Evolutionary conservation across 2,329 filamentous ascomycete genomes (phyloP).

Genomic region (Alternaria sp.): DNA sequence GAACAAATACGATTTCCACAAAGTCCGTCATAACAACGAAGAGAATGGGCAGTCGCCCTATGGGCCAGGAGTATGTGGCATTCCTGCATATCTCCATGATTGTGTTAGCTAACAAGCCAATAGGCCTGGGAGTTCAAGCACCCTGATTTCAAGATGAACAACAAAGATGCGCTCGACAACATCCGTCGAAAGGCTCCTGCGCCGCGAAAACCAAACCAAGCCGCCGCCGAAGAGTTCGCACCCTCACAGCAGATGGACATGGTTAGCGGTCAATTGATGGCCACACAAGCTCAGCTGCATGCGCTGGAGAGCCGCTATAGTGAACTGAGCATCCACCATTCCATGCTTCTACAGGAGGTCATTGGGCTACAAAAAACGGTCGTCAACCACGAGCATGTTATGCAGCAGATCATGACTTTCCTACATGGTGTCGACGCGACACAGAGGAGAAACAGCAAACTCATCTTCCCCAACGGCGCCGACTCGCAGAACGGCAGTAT

Average conservation of each 20-base stretch:
- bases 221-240: conserved; percentile 71
- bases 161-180: conserved; percentile 95
- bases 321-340: conserved; percentile 75
- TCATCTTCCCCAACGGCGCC: conserved; percentile 48
- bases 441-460: conserved; percentile 67
- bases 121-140: conserved; percentile 98
- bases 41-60: conserved; percentile 84
- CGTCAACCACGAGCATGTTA: conserved; percentile 74
- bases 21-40: conserved; percentile 90
- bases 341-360: conserved; percentile 70
- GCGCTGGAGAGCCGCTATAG: conserved; percentile 84
- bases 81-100: background rate
- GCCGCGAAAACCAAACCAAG: conserved; percentile 72
- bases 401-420: conserved; percentile 76
- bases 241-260: conserved; percentile 89
- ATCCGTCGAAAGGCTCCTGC: conserved; percentile 95
- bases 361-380: conserved; percentile 75
- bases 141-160: conserved; percentile 93
- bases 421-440: conserved; percentile 71
- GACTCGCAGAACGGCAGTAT: conserved; percentile 55
- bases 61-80: conserved; percentile 72
- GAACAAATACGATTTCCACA: conserved; percentile 99
- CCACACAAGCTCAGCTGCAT: conserved; percentile 92
- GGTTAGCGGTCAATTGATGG: conserved; percentile 85
- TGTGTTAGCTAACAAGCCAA: conserved; percentile 23